Evolutionary conservation across 2,329 filamentous ascomycete species (phyloP).

Genomic region (Xenosphaeropsis pyriputrescens): DNA sequence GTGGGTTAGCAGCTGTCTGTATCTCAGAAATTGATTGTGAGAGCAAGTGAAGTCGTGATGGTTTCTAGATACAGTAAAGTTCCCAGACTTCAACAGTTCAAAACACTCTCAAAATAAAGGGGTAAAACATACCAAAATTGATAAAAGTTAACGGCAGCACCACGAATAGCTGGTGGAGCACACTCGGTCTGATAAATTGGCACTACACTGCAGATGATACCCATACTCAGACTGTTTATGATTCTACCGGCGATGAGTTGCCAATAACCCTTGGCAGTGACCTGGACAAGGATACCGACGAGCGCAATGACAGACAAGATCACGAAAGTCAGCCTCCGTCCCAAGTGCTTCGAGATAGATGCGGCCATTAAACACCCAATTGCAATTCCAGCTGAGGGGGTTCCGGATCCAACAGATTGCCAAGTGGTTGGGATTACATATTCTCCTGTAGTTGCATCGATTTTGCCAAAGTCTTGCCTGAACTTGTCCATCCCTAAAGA

Average conservation of each 20-base stretch:
- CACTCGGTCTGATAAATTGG: slow-evolving; percentile 4
- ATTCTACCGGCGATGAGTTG: slow-evolving; percentile 13
- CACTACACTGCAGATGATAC: slow-evolving; percentile 7
- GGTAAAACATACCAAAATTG: slow-evolving; percentile 3
- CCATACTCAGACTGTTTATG: slow-evolving; percentile 9
- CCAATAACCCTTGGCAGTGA: slow-evolving; percentile 9
- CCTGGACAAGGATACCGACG: background rate
- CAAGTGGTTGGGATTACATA: background rate
- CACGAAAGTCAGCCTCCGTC: background rate
- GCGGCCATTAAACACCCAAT: background rate
- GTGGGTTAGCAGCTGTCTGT: too few species aligned
- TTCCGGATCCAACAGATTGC: background rate
- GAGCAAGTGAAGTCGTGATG: too few species aligned
- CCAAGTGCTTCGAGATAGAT: background rate
- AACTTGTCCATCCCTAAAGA: background rate
- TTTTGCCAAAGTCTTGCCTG: background rate
- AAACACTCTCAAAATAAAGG: too few species aligned
- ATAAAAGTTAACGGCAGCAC: slow-evolving; percentile 9
- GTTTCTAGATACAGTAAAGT: too few species aligned
- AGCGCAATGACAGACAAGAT: background rate
- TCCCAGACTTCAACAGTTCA: too few species aligned
- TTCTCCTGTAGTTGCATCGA: background rate
- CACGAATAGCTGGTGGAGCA: slow-evolving; percentile 5
- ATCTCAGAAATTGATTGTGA: too few species aligned
- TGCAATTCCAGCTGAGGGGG: background rate